Conservation (phyloP, 2,329 filamentous ascomycete species). For the Huntiella decipiens region DNA sequence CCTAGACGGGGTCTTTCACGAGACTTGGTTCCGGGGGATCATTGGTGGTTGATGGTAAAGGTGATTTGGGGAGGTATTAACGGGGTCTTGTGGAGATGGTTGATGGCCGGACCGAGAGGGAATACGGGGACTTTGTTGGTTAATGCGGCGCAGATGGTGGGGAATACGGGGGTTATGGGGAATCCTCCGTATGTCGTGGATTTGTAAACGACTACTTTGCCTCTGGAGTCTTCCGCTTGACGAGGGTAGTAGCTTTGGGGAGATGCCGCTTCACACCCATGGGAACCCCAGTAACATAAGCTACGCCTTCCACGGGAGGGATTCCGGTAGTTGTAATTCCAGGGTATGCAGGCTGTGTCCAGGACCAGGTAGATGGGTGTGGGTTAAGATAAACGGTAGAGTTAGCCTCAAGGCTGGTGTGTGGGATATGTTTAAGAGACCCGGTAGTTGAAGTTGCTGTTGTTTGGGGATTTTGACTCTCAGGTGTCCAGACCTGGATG, state of each 20-base stretch:
- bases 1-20: slow-evolving; percentile 24
- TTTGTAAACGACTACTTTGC: background rate
- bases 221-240: background rate
- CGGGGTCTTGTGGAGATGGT: slow-evolving; percentile 34
- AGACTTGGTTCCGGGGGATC: slow-evolving; percentile 25
- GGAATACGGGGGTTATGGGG: slow-evolving; percentile 29
- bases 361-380: slow-evolving; percentile 2
- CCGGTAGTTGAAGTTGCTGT: background rate
- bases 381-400: slow-evolving; percentile 5
- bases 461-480: slow-evolving; percentile 8
- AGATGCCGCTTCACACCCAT: background rate
- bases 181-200: slow-evolving; percentile 20
- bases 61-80: slow-evolving; percentile 27
- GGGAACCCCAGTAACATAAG: background rate
- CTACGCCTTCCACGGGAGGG: background rate
- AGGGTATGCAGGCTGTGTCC: background rate
- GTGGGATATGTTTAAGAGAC: slow-evolving; percentile 2
- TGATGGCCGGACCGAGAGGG: slow-evolving; percentile 33
- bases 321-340: background rate
- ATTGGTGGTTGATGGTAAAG: slow-evolving; percentile 27
- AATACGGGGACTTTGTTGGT: slow-evolving; percentile 33
- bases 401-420: slow-evolving; percentile 1
- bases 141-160: slow-evolving; percentile 37
- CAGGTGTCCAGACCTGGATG: slow-evolving; percentile 26
- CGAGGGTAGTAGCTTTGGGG: background rate